Evolutionary conservation across 2,329 filamentous ascomycete genomes (phyloP).

Genomic region (Fusarium austroafricanum): DNA sequence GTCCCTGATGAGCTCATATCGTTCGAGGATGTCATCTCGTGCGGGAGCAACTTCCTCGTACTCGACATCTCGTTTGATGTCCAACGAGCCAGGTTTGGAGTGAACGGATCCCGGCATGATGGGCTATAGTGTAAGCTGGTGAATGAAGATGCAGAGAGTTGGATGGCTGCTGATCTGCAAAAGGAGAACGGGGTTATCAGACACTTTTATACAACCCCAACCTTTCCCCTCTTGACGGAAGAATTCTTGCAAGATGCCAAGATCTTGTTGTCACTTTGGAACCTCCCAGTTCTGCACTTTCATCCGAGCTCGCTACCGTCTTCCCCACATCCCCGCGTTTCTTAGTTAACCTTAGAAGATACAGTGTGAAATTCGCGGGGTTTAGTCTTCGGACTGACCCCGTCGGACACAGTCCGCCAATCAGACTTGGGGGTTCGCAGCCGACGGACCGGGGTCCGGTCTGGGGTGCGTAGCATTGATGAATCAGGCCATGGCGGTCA

Average conservation of each 20-base stretch:
- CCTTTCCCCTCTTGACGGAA: too few relatives aligned
- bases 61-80: constrained; percentile 19
- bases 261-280: neutral
- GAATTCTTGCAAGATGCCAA: neutral
- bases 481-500: too few relatives aligned
- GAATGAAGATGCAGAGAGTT: neutral
- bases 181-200: neutral
- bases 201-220: neutral
- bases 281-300: neutral
- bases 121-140: neutral
- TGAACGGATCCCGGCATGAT: constrained; percentile 12
- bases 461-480: too few relatives aligned
- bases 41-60: constrained; percentile 17
- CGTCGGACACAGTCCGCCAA: constrained; percentile 14
- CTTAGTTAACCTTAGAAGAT: neutral
- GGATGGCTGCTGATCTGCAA: neutral
- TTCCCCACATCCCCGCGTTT: constrained; percentile 31
- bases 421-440: neutral
- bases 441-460: neutral
- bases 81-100: constrained; percentile 14
- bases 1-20: constrained; percentile 18
- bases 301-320: neutral
- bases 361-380: neutral
- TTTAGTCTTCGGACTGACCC: constrained; percentile 3
- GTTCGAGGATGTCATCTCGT: constrained; percentile 18